Base-by-base conservation (phyloP, 1,284 basidiomycete genomes). In the Agaricales sp. region DNA sequence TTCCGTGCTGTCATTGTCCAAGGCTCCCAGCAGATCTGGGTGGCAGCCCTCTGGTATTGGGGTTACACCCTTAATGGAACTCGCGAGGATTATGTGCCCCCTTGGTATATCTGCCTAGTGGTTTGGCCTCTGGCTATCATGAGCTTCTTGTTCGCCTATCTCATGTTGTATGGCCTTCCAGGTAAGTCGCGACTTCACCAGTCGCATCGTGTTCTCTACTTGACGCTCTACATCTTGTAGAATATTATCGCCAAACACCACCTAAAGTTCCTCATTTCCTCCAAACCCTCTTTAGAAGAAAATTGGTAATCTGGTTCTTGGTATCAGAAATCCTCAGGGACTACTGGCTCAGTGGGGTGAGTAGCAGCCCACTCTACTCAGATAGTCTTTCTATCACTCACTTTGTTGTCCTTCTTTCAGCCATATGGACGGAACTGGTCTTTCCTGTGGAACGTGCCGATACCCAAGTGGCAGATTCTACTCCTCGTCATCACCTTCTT, bases 31-130 rank as follows among this genome's bases (percentile, higher is more conserved):
- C 91, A 94, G 66, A 79, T 94, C 41, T 93, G 92, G 92, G 84
- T 93, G 8, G 87, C 92, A 1, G 91, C 88, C 4, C 68, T 95
- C 35, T 95, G 92, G 92, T 95, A 90, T 61, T 95, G 92, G 92
- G 92, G 92, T 57, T 80, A 85, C 64, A 77, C 80, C 46, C 71
- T 95, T 52, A 85, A 84, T 58, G 69, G 71, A 13, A 69, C 69
- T 12, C 51, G 65, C 38, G 67, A 74, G 41, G 68, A 67, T 48
- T 71, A 71, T 54, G 60, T 71, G 39, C 66, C 83, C 12, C 87
- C 88, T 0, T 90, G 87, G 87, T 90, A 82, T 81, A 86, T 93
- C 56, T 80, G 85, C 45, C 68, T 83, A 54, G 74, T 92, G 51
- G 75, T 92, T 21, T 93, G 90, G 88, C 90, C 92, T 1, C 63